These are phyloP conservation scores for Zoysia japonica DNA, from an alignment of 176 grass and related monocot species.

Conservation along the genomic window DNA sequence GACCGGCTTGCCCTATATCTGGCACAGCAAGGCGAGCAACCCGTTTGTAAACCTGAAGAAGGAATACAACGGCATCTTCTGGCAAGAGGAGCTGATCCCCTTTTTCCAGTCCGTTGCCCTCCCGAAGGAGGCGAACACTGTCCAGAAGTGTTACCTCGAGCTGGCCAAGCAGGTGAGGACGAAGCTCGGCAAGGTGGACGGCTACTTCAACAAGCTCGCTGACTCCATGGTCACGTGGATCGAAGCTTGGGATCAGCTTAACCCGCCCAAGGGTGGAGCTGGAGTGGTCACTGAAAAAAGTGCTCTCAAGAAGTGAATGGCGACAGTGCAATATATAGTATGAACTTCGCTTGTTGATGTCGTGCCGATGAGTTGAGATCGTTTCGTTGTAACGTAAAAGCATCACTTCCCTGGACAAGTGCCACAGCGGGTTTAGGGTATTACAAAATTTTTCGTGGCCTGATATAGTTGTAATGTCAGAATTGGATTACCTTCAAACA, in stretches of 20 bases:
- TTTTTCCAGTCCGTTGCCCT: conserved; percentile 58
- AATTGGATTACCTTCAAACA: conserved; percentile 15
- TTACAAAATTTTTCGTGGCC: background rate
- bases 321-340: background rate
- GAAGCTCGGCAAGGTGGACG: conserved; percentile 51
- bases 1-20: conserved; percentile 71
- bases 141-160: conserved; percentile 64
- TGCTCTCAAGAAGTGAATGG: conserved; percentile 36
- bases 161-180: conserved; percentile 60
- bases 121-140: conserved; percentile 56
- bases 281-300: conserved; percentile 13
- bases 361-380: conserved; percentile 32
- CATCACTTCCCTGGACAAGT: conserved; percentile 12
- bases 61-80: conserved; percentile 72
- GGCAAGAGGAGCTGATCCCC: conserved; percentile 76
- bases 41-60: conserved; percentile 69
- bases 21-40: conserved; percentile 78
- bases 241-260: conserved; percentile 70
- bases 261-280: conserved; percentile 39
- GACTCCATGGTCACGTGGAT: conserved; percentile 77
- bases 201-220: conserved; percentile 70
- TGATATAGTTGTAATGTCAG: conserved; percentile 23
- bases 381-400: conserved; percentile 34
- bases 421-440: background rate
- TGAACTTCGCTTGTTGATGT: conserved; percentile 2